Evolutionary conservation across 1,284 basidiomycete species (phyloP).

Genomic region (Cystobasidium slooffiae): DNA sequence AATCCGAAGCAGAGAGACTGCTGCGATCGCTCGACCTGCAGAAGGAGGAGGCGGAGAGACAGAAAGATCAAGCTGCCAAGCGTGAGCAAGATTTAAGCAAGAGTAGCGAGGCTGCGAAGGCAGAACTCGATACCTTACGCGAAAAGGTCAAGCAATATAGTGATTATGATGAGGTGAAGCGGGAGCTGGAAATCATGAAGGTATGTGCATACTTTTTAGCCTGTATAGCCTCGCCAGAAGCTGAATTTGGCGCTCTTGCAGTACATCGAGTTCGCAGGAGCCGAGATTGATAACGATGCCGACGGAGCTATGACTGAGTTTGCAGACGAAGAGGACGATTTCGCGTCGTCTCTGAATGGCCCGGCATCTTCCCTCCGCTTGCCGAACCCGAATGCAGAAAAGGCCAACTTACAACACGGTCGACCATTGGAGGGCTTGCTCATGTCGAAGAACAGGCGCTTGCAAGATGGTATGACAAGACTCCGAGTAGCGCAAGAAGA

Average conservation of each 20-base stretch:
- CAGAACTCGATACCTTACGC: constrained; percentile 71
- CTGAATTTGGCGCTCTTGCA: constrained; percentile 56
- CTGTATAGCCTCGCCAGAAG: constrained; percentile 9
- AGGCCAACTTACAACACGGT: constrained; percentile 72
- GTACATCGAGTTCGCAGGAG: constrained; percentile 89
- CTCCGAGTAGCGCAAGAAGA: constrained; percentile 82
- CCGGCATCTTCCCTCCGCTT: constrained; percentile 61
- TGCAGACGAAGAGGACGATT: constrained; percentile 68
- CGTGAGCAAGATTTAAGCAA: constrained; percentile 67
- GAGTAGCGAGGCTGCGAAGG: constrained; percentile 57
- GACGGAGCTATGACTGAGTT: constrained; percentile 54
- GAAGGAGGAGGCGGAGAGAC: constrained; percentile 63
- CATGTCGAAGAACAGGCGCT: constrained; percentile 88
- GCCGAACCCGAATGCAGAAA: constrained; percentile 83
- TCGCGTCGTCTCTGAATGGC: constrained; percentile 25
- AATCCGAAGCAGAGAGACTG: constrained; percentile 72
- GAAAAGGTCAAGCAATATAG: constrained; percentile 70
- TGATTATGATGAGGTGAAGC: constrained; percentile 94
- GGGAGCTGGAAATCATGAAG: constrained; percentile 96
- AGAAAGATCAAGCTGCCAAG: constrained; percentile 64
- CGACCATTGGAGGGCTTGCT: constrained; percentile 87
- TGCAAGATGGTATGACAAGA: constrained; percentile 91
- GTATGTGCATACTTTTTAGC: constrained; percentile 59
- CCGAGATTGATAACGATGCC: constrained; percentile 49
- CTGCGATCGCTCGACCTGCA: constrained; percentile 71